These are phyloP conservation scores for Penicillium arizonense DNA, from an alignment of 495 filamentous ascomycete genomes.

Conservation along the genomic window DNA sequence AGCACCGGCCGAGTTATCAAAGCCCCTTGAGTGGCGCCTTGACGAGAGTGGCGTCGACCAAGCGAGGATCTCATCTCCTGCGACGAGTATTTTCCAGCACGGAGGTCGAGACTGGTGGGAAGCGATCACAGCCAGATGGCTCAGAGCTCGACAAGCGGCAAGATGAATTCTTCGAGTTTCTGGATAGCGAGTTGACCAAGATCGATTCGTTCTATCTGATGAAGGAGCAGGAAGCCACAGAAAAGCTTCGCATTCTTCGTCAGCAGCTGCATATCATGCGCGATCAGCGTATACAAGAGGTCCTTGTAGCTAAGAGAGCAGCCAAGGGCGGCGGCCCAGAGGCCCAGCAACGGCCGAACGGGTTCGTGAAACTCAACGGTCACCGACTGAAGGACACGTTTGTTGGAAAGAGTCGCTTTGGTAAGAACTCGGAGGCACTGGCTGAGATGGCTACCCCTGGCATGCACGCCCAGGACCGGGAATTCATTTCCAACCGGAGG, in stretches of 20 bases:
- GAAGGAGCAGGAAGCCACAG: slow-evolving; percentile 77
- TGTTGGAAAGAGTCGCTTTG: slow-evolving; percentile 40
- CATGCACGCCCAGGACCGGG: slow-evolving; percentile 26
- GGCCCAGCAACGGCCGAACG: slow-evolving; percentile 14
- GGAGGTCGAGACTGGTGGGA: slow-evolving; percentile 29
- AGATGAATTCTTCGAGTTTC: slow-evolving; percentile 74
- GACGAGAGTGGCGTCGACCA: slow-evolving; percentile 14
- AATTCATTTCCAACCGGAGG: slow-evolving; percentile 39
- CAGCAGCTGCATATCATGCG: slow-evolving; percentile 88
- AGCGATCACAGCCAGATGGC: slow-evolving; percentile 33
- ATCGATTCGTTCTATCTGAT: slow-evolving; percentile 80
- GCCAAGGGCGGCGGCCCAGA: slow-evolving; percentile 1
- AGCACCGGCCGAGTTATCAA: slow-evolving; percentile 10
- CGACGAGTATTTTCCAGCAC: slow-evolving; percentile 36
- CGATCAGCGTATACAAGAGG: slow-evolving; percentile 69
- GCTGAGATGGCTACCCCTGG: slow-evolving; percentile 49
- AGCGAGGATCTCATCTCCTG: slow-evolving; percentile 32
- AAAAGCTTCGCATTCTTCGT: slow-evolving; percentile 65
- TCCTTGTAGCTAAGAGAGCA: slow-evolving; percentile 36
- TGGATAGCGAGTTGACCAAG: slow-evolving; percentile 79
- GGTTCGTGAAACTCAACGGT: slow-evolving; percentile 24
- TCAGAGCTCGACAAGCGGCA: slow-evolving; percentile 59
- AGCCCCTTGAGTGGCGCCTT: slow-evolving; percentile 13
- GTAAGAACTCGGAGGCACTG: slow-evolving; percentile 58
- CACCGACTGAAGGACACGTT: slow-evolving; percentile 27